A percentile compares a stretch with the other conserved stretches of the same genome.
Evolutionary conservation across 768 basidiomycete species (phyloP).

Genomic region (Tricholoma sp.): DNA sequence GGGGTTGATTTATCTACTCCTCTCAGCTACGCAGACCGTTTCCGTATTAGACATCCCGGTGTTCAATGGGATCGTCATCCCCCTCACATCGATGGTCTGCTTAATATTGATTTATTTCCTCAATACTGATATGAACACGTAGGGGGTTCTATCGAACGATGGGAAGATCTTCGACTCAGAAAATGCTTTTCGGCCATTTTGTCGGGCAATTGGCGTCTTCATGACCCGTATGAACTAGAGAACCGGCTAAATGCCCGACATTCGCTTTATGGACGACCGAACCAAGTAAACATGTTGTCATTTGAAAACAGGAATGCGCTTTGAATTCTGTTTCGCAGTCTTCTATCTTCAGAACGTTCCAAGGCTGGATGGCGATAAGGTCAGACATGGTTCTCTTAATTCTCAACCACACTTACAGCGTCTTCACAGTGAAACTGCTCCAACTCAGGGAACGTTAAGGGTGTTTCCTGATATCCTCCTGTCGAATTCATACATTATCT

Average conservation of each 20-base stretch:
- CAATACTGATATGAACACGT: conserved; percentile 7
- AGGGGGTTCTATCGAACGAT: conserved; percentile 74
- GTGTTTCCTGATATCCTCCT: conserved; percentile 64
- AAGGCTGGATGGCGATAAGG: conserved; percentile 76
- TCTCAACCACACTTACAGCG: background rate
- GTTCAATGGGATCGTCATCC: conserved; percentile 46
- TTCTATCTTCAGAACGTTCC: conserved; percentile 58
- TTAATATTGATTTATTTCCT: conserved; percentile 2
- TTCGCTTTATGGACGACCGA: conserved; percentile 56
- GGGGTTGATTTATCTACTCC: conserved; percentile 59
- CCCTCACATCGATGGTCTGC: conserved; percentile 37
- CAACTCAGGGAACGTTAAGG: conserved; percentile 61
- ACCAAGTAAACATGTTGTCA: conserved; percentile 31
- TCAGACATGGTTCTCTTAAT: conserved; percentile 18
- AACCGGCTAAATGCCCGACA: conserved; percentile 54
- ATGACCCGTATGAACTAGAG: conserved; percentile 63
- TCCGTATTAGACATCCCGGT: conserved; percentile 69
- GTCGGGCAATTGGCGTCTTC: conserved; percentile 53
- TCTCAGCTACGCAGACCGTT: conserved; percentile 67
- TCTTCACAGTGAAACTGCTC: conserved; percentile 50
- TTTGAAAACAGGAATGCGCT: background rate
- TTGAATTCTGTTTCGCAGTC: conserved; percentile 23
- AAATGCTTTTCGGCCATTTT: conserved; percentile 60
- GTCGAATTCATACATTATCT: conserved; percentile 66
- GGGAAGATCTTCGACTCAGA: conserved; percentile 59